Evolutionary conservation across 225 moss, liverwort and hornwort genomes (phyloP).

Genomic region (Marchantia paleacea): DNA sequence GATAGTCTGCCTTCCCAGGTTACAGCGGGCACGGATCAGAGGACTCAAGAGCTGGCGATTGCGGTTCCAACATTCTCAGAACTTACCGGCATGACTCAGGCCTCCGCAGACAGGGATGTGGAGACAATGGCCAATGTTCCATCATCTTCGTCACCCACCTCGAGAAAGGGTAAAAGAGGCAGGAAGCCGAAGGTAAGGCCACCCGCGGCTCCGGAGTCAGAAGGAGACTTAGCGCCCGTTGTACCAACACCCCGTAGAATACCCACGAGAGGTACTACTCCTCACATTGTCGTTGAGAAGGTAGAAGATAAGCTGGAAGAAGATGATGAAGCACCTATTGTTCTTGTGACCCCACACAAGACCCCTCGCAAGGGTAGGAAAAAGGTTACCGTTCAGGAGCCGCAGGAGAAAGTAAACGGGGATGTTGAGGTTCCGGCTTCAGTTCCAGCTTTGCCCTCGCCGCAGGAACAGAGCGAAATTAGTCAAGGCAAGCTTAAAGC

Average conservation of each 20-base stretch:
- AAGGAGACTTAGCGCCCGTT: background rate
- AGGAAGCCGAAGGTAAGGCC: background rate
- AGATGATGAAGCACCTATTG: background rate
- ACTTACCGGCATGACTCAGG: background rate
- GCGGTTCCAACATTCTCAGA: background rate
- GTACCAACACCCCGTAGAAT: background rate
- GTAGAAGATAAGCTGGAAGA: slow-evolving; percentile 6
- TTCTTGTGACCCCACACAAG: slow-evolving; percentile 9
- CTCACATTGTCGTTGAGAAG: background rate
- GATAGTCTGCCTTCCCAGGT: background rate
- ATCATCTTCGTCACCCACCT: background rate
- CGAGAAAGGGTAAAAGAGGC: background rate
- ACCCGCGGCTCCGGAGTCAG: background rate
- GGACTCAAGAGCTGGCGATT: no score
- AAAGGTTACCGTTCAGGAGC: slow-evolving; percentile 5
- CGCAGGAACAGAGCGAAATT: background rate
- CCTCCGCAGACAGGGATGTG: background rate
- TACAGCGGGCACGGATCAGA: background rate
- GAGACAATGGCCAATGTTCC: background rate
- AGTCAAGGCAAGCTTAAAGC: background rate
- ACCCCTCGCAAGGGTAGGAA: background rate
- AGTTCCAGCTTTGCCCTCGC: background rate
- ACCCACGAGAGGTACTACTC: slow-evolving; percentile 5
- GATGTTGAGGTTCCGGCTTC: background rate
- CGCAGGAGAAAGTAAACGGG: background rate